Evolutionary conservation across 164 flowering plant genomes (phyloP), one percentile per base, ranked within the genome.

Genomic region (Saururus chinensis): DNA sequence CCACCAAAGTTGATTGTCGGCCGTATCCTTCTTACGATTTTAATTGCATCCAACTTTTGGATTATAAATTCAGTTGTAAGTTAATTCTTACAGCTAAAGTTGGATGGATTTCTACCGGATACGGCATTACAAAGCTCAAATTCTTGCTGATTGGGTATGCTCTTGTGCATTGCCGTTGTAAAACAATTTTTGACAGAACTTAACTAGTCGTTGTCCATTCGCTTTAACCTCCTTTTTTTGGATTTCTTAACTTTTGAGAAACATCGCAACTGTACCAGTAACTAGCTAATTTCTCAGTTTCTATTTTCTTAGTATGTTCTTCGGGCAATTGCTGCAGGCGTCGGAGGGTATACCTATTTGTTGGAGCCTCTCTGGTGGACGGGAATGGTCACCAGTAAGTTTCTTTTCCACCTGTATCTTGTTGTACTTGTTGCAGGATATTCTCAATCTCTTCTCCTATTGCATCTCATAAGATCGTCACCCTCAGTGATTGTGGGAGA

Each of bases 321-420:
- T 23, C 8, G 20, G 42, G 40, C 67, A 49, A 14, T 22, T 45
- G 21, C 59, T 76, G 66, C 69, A 89, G 96, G 96, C 56, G 74
- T 71, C 70, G 98, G 96, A 56, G 96, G 98, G 35, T 87, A 87
- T 62, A 71, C 88, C 26, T 92, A 92, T 73, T 76, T 92, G 55
- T 62, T 81, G 24, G 89, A 92, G 72, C 98, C 98, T 7, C 88
- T 92, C n/a, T 92, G 98, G 96, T 92, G 98, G 98, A 82, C 81
- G 14, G 98, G 98, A 68, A 87, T 88, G 96, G 66, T 84, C 40
- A 82, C 82, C 64, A 92, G 96, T 92, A 79, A 75, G 87, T 22
- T 13, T 0, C 11, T 35, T 2, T 20, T 37, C 40, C 6, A 30
- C 6, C 2, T 30, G 37, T 30, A 30, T 30, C 35, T 37, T 35